Evolutionary conservation across 129 eudicot genomes (phyloP).

Genomic region (Kitagawia praeruptora): DNA sequence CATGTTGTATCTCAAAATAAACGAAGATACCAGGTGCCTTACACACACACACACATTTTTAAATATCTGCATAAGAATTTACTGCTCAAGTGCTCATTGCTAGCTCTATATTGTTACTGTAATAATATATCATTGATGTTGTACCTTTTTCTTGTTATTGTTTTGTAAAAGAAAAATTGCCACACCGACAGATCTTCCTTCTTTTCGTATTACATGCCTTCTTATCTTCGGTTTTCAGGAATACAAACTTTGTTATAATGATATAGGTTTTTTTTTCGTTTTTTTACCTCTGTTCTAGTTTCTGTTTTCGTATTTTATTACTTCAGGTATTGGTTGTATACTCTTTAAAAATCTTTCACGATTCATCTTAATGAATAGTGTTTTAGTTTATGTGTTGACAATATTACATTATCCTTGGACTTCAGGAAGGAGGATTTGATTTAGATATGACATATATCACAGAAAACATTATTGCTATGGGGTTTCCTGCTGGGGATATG

Average conservation of each 20-base stretch:
- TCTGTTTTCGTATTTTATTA: not conserved
- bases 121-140: not conserved
- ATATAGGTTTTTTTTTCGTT: not conserved
- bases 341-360: not conserved
- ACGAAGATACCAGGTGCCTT: constrained; percentile 79
- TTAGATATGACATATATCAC: constrained; percentile 93
- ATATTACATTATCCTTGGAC: constrained; percentile 6
- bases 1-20: constrained; percentile 95
- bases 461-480: constrained; percentile 96
- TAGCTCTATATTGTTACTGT: not conserved
- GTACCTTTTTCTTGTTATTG: not conserved
- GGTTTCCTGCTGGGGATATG: constrained; percentile 98
- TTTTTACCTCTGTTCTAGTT: too few species aligned
- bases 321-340: not conserved
- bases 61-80: not conserved
- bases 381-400: not conserved
- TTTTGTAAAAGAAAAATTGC: not conserved
- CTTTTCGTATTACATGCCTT: not conserved
- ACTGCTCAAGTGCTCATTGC: not conserved
- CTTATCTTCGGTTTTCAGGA: not conserved
- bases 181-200: not conserved
- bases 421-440: constrained; percentile 90
- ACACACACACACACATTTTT: not conserved
- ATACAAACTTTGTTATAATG: not conserved
- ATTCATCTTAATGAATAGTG: not conserved